A percentile compares a stretch with the other conserved stretches of the same genome.
These are phyloP conservation scores for Amanita pallidorosea DNA, from an alignment of 768 basidiomycete species.

Conservation along the genomic window DNA sequence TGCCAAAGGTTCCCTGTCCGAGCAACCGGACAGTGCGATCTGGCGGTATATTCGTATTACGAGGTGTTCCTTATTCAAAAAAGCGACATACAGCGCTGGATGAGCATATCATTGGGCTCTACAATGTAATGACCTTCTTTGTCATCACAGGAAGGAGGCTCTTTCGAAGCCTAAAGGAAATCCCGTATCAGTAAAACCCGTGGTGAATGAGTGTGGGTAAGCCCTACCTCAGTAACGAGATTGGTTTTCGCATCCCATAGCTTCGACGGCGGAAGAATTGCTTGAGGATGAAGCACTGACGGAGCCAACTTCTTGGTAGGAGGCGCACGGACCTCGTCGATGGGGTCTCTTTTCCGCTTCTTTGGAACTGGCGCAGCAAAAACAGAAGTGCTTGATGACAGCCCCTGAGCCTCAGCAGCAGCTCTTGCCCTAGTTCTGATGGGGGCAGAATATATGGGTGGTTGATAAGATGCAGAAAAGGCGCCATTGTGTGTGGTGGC, in stretches of 20 bases:
- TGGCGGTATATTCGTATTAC: slow-evolving; percentile 20
- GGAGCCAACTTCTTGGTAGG: slow-evolving; percentile 50
- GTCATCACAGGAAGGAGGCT: slow-evolving; percentile 77
- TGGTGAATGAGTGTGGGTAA: slow-evolving; percentile 9
- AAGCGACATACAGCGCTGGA: slow-evolving; percentile 62
- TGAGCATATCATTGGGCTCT: slow-evolving; percentile 81
- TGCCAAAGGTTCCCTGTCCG: slow-evolving; percentile 98
- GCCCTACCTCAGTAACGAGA: slow-evolving; percentile 52
- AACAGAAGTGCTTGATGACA: slow-evolving; percentile 55
- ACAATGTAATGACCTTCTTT: slow-evolving; percentile 99
- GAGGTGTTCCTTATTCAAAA: not conserved
- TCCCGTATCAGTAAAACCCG: slow-evolving; percentile 16
- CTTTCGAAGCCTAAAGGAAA: slow-evolving; percentile 42
- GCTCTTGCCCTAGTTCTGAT: slow-evolving; percentile 79
- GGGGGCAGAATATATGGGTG: slow-evolving; percentile 62
- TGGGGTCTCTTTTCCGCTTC: slow-evolving; percentile 75
- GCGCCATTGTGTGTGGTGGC: slow-evolving; percentile 60
- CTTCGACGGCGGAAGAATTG: slow-evolving; percentile 38
- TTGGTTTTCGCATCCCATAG: slow-evolving; percentile 61
- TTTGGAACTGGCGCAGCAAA: slow-evolving; percentile 64
- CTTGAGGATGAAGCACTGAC: slow-evolving; percentile 38
- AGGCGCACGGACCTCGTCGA: slow-evolving; percentile 62
- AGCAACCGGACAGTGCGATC: slow-evolving; percentile 87
- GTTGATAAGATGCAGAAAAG: slow-evolving; percentile 74
- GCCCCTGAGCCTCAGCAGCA: slow-evolving; percentile 74